Base-by-base conservation (phyloP, 1,139 yeast genomes). In the Diutina mesorugosa region DNA sequence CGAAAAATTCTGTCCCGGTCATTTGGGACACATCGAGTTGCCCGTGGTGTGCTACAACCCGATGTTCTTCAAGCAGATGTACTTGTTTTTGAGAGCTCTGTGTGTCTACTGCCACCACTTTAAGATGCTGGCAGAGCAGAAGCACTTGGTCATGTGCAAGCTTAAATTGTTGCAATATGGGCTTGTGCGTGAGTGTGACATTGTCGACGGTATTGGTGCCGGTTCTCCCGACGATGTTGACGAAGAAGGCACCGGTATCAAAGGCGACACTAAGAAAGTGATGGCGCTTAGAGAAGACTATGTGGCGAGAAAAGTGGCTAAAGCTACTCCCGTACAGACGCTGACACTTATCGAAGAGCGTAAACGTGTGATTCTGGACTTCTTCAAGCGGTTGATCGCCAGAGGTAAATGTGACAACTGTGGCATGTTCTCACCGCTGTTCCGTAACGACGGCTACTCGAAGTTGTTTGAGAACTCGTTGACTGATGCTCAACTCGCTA, bases 1-100 rank as follows among this genome's bases (percentile, higher is more conserved):
- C 68, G 98, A 93, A 64, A 84, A 88, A 66, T 86, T 83, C 66
- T 95, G 99, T 73, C 97, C 98, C 2, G 99, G 99, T 47, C 99
- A 95, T 70, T 90, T 90, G 72, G 99, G 99, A 59, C 99, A 95
- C 70, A 90, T 95, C 59, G 97, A 93, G 69, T 79, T 95, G 63
- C 99, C 99, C 9, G 86, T 90, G 48, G 96, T 98, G 6, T 95
- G 90, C 54, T 95, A 90, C 75, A 93, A 90, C 68, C 98, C 99
- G 18, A 74, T 95, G 65, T 93, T 95, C 67, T 93, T 95, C 81
- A 82, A 84, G 67, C 98, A 93, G 71, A 77, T 95, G 77, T 93
- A 85, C 74, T 79, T 88, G 59, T 84, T 86, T 65, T 77, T 95
- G 66, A 79, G 98, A 69, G 80, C 93, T 51, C 74, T 93, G 32